Base-by-base conservation (phyloP, 164 flowering plant species). In the Dillenia turbinata region DNA sequence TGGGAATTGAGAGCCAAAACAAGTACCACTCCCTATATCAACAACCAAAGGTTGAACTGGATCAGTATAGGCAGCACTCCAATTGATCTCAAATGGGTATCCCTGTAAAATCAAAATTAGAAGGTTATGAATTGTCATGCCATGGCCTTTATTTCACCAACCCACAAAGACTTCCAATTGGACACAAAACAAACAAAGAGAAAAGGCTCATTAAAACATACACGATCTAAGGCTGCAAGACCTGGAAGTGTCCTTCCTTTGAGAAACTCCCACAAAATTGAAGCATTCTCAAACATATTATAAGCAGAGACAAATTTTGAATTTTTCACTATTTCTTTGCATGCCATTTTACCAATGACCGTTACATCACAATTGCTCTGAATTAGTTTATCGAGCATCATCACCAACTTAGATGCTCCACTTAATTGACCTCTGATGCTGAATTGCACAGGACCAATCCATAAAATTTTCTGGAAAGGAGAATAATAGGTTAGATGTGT, bases 21-120 rank as follows among this genome's bases (percentile, higher is more conserved):
- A 26, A 54, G 57, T 85, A 89, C 98, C 98, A 69, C 96, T 86
- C 72, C 98, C 98, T 65, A 92, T 78, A 71, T 92, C 98, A 71
- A 88, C 93, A 12, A 80, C 79, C 74, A 92, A 80, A 59, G 95
- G 95, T 63, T 62, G 81, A 59, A 73, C 46, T 66, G 91, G 85
- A 79, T 89, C 76, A 69, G 46, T 19, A 65, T 79, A 89, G 46
- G 68, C 65, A 22, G 70, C 61, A 51, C 61, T 67, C 98, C 98
- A 92, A 67, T 88, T 74, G 59, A 85, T 71, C 64, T 73, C 71
- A 67, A 66, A 80, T 40, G 96, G 92, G 63, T 81, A 92, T 65
- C 84, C 93, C 98, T 92, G 80, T 76, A 78, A 14, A 69, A 57
- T 60, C 69, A 9, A 77, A 67, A 40, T 40, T 17, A 16, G 11